Percentiles rank a stretch among this genome's conserved stretches.
These are phyloP conservation scores for Camelina laxa DNA, from an alignment of 345 rosid species.

Conservation along the genomic window DNA sequence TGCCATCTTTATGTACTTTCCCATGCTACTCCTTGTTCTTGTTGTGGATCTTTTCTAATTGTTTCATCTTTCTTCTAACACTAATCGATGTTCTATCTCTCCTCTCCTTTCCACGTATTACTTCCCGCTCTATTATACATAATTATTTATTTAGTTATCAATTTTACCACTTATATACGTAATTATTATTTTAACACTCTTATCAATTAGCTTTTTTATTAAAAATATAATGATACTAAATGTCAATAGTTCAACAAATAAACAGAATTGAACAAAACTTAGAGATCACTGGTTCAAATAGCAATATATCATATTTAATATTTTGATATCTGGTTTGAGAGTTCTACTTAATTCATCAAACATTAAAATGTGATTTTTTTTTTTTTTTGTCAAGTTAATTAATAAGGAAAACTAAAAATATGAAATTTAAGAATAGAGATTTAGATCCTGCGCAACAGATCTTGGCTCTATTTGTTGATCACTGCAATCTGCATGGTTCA, in stretches of 20 bases:
- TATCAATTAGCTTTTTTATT: neutral
- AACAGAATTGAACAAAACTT: too few species aligned
- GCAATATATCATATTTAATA: too few species aligned
- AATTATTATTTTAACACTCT: neutral
- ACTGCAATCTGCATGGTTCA: slow-evolving; percentile 11
- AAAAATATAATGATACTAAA: neutral
- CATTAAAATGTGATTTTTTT: neutral
- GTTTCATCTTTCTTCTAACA: slow-evolving; percentile 19
- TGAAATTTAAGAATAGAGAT: neutral
- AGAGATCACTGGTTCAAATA: too few species aligned
- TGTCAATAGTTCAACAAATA: too few species aligned
- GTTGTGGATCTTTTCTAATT: slow-evolving; percentile 9
- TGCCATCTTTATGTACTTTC: slow-evolving; percentile 39
- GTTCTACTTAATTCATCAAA: neutral
- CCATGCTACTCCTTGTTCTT: slow-evolving; percentile 41
- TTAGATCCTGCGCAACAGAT: slow-evolving; percentile 11
- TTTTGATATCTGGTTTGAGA: too few species aligned
- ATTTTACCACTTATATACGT: neutral
- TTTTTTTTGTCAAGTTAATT: neutral
- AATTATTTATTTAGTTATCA: neutral
- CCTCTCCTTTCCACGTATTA: slow-evolving; percentile 20
- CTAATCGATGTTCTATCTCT: slow-evolving; percentile 24
- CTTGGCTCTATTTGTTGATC: slow-evolving; percentile 33
- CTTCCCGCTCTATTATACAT: neutral
- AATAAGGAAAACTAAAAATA: neutral